Evolutionary conservation across 495 filamentous ascomycete species (phyloP).

Genomic region (Penicillium coprophilum): DNA sequence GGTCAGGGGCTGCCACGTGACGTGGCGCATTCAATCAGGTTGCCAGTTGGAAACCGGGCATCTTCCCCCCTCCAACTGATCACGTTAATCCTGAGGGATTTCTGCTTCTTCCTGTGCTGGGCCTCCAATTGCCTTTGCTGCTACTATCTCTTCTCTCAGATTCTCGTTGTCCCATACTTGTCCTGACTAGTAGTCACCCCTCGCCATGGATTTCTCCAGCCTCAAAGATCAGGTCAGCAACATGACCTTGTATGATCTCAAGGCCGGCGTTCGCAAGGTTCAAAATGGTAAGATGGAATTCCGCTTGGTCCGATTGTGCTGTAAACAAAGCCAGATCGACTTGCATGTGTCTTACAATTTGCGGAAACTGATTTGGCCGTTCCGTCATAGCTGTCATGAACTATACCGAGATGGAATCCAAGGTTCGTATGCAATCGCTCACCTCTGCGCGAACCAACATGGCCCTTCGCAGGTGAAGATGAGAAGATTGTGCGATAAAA

Average conservation of each 20-base stretch:
- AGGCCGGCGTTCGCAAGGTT: slow-evolving; percentile 94
- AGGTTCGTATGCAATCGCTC: slow-evolving; percentile 56
- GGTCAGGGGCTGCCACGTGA: slow-evolving; percentile 45
- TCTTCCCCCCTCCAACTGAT: slow-evolving; percentile 21
- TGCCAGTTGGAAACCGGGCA: slow-evolving; percentile 37
- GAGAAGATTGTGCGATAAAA: slow-evolving; percentile 7
- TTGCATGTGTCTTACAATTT: slow-evolving; percentile 11
- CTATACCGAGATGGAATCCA: slow-evolving; percentile 99
- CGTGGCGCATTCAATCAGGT: slow-evolving; percentile 35
- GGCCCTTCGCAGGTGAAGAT: neutral
- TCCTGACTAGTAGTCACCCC: slow-evolving; percentile 20
- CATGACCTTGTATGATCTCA: slow-evolving; percentile 93
- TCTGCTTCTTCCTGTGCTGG: slow-evolving; percentile 19
- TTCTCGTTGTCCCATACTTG: slow-evolving; percentile 12
- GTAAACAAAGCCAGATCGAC: slow-evolving; percentile 13
- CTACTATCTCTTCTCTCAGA: slow-evolving; percentile 3
- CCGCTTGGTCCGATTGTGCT: neutral
- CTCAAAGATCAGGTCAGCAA: slow-evolving; percentile 89
- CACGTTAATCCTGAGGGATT: slow-evolving; percentile 20
- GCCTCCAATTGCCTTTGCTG: slow-evolving; percentile 14
- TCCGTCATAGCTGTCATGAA: slow-evolving; percentile 85
- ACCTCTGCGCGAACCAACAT: slow-evolving; percentile 11
- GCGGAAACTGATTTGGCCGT: slow-evolving; percentile 20
- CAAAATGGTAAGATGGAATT: slow-evolving; percentile 78
- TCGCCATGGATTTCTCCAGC: slow-evolving; percentile 78